Conservation (phyloP, 176 grass and related monocot genomes). For the Cenchrus purpureus region DNA sequence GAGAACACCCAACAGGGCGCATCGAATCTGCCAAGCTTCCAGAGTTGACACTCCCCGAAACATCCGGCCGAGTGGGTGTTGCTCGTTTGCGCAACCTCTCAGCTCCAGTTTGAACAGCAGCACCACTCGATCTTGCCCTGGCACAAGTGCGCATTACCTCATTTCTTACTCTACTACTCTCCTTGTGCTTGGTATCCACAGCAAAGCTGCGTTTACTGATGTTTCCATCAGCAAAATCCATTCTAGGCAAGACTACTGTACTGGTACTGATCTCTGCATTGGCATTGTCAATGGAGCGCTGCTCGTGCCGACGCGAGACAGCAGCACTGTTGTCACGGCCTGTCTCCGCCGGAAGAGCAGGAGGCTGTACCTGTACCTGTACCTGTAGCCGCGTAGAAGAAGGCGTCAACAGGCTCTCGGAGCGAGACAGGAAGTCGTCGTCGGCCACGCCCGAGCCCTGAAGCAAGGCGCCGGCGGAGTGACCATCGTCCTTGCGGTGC, state of each 20-base stretch:
- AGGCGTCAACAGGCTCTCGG: constrained; percentile 24
- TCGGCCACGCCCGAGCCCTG: constrained; percentile 31
- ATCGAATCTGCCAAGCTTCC: constrained; percentile 4
- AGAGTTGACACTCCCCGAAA: background rate
- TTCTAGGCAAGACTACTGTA: constrained; percentile 28
- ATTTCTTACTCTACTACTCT: background rate
- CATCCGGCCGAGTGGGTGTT: constrained; percentile 22
- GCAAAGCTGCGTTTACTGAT: constrained; percentile 26
- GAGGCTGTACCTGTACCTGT: constrained; percentile 16
- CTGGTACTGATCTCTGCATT: background rate
- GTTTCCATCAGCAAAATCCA: constrained; percentile 27
- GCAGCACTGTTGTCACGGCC: constrained; percentile 5
- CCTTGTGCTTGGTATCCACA: background rate
- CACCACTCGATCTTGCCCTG: constrained; percentile 34
- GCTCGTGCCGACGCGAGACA: constrained; percentile 4
- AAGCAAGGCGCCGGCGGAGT: constrained; percentile 21
- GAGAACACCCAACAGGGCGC: background rate
- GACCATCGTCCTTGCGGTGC: constrained; percentile 42
- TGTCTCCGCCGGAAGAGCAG: background rate
- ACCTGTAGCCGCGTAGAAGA: background rate
- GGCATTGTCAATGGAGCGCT: background rate
- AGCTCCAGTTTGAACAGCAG: constrained; percentile 23
- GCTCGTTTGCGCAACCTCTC: constrained; percentile 58
- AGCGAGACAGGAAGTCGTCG: constrained; percentile 55
- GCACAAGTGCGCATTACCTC: constrained; percentile 8